These are phyloP conservation scores for Babesia ovata DNA, from an alignment of 169 alveolate species.

Conservation along the genomic window DNA sequence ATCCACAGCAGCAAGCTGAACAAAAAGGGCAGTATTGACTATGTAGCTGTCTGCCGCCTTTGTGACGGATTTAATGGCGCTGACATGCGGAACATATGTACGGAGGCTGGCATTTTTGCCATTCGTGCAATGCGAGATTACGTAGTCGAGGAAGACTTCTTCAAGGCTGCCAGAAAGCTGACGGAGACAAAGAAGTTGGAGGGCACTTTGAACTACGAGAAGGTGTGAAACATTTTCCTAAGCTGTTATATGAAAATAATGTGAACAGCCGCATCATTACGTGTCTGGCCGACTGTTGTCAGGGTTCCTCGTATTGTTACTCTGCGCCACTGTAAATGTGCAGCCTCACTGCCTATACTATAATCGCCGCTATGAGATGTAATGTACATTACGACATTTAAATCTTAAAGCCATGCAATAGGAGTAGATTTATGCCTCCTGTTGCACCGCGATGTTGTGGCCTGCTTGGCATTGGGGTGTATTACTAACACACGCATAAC, in stretches of 20 bases:
- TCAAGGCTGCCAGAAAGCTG: constrained; percentile 95
- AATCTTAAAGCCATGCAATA: too few species aligned
- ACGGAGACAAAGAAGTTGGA: constrained; percentile 95
- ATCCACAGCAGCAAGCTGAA: constrained; percentile 95
- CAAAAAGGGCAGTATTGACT: constrained; percentile 94
- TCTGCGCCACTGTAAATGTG: too few species aligned
- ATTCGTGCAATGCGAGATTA: constrained; percentile 97
- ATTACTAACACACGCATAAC: not conserved
- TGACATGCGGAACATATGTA: constrained; percentile 98
- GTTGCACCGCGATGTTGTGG: too few species aligned
- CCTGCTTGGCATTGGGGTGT: too few species aligned
- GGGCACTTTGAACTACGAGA: constrained; percentile 92
- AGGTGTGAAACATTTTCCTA: constrained; percentile 61
- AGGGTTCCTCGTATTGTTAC: too few species aligned
- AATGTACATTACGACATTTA: too few species aligned
- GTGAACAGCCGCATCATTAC: too few species aligned
- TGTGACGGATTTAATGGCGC: constrained; percentile 99
- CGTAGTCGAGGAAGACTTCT: constrained; percentile 97
- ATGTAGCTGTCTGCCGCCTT: constrained; percentile 91
- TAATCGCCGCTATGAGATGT: too few species aligned
- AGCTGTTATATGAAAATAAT: too few species aligned
- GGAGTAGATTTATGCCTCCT: too few species aligned
- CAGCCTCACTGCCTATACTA: too few species aligned
- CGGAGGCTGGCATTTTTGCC: constrained; percentile 97
- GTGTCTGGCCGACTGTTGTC: too few species aligned